These are phyloP conservation scores for Candida dubliniensis DNA, from an alignment of 1,139 yeast genomes.

Conservation along the genomic window DNA sequence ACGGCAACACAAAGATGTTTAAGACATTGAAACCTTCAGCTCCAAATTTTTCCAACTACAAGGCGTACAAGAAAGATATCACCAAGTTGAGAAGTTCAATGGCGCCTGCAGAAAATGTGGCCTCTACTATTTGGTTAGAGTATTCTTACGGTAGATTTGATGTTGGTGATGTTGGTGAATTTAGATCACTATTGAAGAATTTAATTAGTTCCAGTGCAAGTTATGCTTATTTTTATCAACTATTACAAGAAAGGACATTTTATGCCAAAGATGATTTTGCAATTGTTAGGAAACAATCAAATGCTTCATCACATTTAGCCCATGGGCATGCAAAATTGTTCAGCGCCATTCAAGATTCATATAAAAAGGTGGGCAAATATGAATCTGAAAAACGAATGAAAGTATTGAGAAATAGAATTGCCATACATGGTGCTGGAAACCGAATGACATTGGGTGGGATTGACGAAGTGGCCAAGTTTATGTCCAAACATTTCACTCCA, in stretches of 20 bases:
- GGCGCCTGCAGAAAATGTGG: constrained; percentile 24
- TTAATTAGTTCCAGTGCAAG: constrained; percentile 26
- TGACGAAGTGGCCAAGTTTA: constrained; percentile 24
- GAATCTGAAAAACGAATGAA: constrained; percentile 25
- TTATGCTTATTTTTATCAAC: constrained; percentile 32
- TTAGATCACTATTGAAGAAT: constrained; percentile 26
- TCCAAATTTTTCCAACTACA: constrained; percentile 23
- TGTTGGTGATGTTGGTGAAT: constrained; percentile 29
- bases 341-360: constrained; percentile 30
- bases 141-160: constrained; percentile 32
- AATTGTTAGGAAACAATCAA: constrained; percentile 18
- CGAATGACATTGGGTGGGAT: constrained; percentile 23
- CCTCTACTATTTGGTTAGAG: constrained; percentile 24
- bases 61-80: constrained; percentile 21
- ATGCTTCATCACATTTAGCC: constrained; percentile 14
- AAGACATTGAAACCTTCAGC: constrained; percentile 32
- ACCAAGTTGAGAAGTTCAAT: constrained; percentile 20
- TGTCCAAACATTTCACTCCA: constrained; percentile 20
- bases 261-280: constrained; percentile 17
- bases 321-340: constrained; percentile 22
- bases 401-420: constrained; percentile 23
- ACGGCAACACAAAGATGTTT: constrained; percentile 26
- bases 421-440: constrained; percentile 17
- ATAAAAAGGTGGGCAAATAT: constrained; percentile 33
- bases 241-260: constrained; percentile 29